phyloP scores from a whole-genome alignment of 306 rosid species.

The Quercus agrifolia region DNA sequence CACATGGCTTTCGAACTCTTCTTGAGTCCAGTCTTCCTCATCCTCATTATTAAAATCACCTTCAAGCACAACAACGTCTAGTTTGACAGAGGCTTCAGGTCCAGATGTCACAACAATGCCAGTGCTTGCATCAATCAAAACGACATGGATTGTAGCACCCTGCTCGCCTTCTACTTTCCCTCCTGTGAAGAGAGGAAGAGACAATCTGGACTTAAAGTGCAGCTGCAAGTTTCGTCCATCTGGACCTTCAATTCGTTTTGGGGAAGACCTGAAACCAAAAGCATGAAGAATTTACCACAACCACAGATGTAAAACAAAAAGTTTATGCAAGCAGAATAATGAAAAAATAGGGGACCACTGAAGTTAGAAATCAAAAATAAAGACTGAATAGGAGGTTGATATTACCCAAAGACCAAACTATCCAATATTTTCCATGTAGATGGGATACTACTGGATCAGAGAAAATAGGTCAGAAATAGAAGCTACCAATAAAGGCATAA shows the following conservation, averaged over 20 bases:
- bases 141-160: slow-evolving; percentile 93
- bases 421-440: not conserved
- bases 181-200: slow-evolving; percentile 98
- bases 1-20: slow-evolving; percentile 89
- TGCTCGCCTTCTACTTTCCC: slow-evolving; percentile 99
- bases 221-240: slow-evolving; percentile 85
- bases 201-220: slow-evolving; percentile 71
- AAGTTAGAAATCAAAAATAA: slow-evolving; percentile 2
- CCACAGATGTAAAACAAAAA: slow-evolving; percentile 3
- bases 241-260: slow-evolving; percentile 94
- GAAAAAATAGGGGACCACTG: not conserved
- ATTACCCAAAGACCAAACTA: not conserved
- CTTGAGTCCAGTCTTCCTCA: slow-evolving; percentile 91
- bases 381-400: not conserved
- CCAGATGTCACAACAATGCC: slow-evolving; percentile 63
- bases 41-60: slow-evolving; percentile 96
- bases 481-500: not conserved
- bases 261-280: slow-evolving; percentile 78
- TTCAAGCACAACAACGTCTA: slow-evolving; percentile 94
- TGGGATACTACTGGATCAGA: not conserved
- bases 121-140: slow-evolving; percentile 65
- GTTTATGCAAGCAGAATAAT: not conserved
- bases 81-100: slow-evolving; percentile 70
- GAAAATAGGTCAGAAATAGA: not conserved
- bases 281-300: slow-evolving; percentile 19